phyloP scores from a whole-genome alignment of 2,329 filamentous ascomycete species.

The Fusarium luffae region DNA sequence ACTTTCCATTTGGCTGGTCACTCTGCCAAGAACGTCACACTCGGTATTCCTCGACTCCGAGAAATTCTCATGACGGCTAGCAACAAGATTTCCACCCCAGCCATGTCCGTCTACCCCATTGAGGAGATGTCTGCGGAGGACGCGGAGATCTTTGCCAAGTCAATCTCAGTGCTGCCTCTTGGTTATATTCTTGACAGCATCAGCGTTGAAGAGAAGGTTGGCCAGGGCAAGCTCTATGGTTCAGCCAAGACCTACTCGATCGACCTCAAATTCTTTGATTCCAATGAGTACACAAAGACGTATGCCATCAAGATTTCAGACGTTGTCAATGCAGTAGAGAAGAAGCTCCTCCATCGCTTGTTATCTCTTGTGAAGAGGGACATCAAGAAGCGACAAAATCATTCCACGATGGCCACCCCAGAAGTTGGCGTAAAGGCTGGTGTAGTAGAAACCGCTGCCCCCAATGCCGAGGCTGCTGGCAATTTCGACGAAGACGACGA shows the following conservation, averaged over 20 bases:
- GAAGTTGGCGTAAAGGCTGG: conserved; percentile 71
- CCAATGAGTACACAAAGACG: conserved; percentile 82
- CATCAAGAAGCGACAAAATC: conserved; percentile 80
- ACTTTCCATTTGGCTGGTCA: conserved; percentile 99
- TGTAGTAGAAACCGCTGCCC: conserved; percentile 62
- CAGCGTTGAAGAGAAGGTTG: conserved; percentile 81
- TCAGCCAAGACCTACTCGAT: conserved; percentile 89
- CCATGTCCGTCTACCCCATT: conserved; percentile 85
- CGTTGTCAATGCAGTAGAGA: conserved; percentile 83
- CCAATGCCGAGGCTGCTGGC: conserved; percentile 48
- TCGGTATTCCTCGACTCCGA: conserved; percentile 95
- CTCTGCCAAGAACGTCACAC: conserved; percentile 97
- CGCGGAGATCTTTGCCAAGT: conserved; percentile 86
- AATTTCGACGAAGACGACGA: conserved; percentile 60
- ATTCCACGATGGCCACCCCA: conserved; percentile 76
- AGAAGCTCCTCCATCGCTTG: conserved; percentile 78
- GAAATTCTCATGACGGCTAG: conserved; percentile 99
- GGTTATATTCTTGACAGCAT: conserved; percentile 86
- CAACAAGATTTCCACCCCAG: conserved; percentile 86
- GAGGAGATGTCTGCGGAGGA: conserved; percentile 75
- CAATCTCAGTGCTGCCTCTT: conserved; percentile 86
- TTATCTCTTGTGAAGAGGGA: conserved; percentile 78
- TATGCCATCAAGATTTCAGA: conserved; percentile 86
- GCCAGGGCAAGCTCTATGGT: conserved; percentile 72
- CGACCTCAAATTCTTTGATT: conserved; percentile 83